Evolutionary conservation across 768 basidiomycete species (phyloP).

Genomic region (Rhodotorula toruloides): DNA sequence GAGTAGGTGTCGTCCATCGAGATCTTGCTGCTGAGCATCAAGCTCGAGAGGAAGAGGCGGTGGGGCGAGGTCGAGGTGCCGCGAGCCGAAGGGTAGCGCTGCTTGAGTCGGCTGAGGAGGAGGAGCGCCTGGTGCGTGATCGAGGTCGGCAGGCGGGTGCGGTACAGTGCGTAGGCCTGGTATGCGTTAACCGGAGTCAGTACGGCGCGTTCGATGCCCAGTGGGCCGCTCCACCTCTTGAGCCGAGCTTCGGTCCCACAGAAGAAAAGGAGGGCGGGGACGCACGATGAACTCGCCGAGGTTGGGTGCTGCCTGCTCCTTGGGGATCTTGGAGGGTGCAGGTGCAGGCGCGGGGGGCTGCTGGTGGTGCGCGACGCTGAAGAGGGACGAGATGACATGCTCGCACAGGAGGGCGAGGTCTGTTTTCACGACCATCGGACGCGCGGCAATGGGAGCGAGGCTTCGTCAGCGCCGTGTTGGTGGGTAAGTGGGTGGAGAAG

Average conservation of each 20-base stretch:
- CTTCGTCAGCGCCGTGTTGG: background rate
- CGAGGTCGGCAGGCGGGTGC: conserved; percentile 65
- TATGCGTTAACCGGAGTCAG: background rate
- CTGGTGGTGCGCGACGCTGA: conserved; percentile 12
- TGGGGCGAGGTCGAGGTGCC: conserved; percentile 87
- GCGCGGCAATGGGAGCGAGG: background rate
- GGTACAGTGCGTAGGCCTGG: conserved; percentile 68
- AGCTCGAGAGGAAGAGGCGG: conserved; percentile 80
- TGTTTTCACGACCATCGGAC: background rate
- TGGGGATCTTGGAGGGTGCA: conserved; percentile 9
- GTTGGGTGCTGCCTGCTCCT: conserved; percentile 10
- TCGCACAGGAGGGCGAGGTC: conserved; percentile 37
- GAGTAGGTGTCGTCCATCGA: conserved; percentile 91
- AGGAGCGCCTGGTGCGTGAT: conserved; percentile 67
- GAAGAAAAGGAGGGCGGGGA: background rate
- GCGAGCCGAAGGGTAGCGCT: conserved; percentile 82
- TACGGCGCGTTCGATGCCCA: too few relatives aligned
- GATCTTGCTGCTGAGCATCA: conserved; percentile 62
- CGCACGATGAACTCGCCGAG: conserved; percentile 40
- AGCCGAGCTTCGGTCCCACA: background rate
- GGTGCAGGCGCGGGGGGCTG: background rate
- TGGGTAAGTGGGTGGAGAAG: too few relatives aligned
- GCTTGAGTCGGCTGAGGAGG: conserved; percentile 76
- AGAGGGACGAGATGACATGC: conserved; percentile 37
- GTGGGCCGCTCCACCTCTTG: background rate